Conservation (phyloP, 768 basidiomycete genomes). For the Hypsizygus marmoreus region DNA sequence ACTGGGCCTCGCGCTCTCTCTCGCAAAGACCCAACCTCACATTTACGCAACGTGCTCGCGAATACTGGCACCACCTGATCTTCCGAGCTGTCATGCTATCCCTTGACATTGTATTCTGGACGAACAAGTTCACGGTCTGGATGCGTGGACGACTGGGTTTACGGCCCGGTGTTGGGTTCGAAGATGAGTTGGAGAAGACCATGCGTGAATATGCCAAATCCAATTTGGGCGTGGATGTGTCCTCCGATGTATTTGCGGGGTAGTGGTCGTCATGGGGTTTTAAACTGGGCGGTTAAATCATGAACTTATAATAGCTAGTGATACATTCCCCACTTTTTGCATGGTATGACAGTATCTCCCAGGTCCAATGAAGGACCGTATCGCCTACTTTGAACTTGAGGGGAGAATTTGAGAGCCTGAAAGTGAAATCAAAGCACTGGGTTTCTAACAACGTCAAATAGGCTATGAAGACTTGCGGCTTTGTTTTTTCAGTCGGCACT, state of each 20-base stretch:
- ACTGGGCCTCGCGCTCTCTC: constrained; percentile 76
- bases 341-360: too few relatives aligned
- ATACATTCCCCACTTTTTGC: too few relatives aligned
- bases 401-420: too few relatives aligned
- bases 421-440: too few relatives aligned
- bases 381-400: too few relatives aligned
- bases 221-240: constrained; percentile 78
- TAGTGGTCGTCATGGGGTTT: too few relatives aligned
- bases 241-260: constrained; percentile 55
- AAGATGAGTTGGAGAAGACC: constrained; percentile 78
- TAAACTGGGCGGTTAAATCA: too few relatives aligned
- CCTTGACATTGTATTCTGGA: constrained; percentile 75
- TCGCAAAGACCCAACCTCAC: constrained; percentile 44
- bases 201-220: constrained; percentile 77
- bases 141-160: constrained; percentile 42
- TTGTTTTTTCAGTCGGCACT: too few relatives aligned
- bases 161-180: constrained; percentile 55
- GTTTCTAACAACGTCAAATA: too few relatives aligned
- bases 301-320: too few relatives aligned
- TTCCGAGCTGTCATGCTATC: constrained; percentile 68
- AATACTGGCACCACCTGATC: constrained; percentile 58
- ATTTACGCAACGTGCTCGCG: constrained; percentile 42
- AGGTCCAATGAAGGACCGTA: too few relatives aligned
- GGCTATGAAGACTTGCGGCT: too few relatives aligned
- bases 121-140: constrained; percentile 55